These are phyloP conservation scores for Elsinoe fawcettii DNA, from an alignment of 2,329 filamentous ascomycete species.

Conservation along the genomic window DNA sequence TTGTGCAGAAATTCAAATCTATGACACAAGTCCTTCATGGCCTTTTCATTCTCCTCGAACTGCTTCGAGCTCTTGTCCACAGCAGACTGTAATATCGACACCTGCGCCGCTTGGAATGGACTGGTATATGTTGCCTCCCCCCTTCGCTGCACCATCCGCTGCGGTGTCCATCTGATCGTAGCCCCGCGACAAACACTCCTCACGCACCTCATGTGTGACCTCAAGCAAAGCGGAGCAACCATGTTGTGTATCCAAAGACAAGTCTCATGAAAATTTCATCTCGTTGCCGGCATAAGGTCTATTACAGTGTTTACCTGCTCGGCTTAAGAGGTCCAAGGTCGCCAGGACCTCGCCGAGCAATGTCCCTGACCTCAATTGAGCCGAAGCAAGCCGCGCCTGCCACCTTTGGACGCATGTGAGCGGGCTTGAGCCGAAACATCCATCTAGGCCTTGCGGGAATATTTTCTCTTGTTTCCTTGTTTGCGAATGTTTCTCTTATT, in stretches of 20 bases:
- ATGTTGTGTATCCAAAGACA: not conserved
- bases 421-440: slow-evolving; percentile 7
- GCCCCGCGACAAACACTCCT: slow-evolving; percentile 8
- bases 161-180: not conserved
- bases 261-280: not conserved
- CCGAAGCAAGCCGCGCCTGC: slow-evolving; percentile 8
- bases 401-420: not conserved
- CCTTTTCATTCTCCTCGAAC: slow-evolving; percentile 70
- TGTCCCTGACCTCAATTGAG: not conserved
- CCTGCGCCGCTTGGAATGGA: slow-evolving; percentile 70
- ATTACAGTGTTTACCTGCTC: slow-evolving; percentile 12
- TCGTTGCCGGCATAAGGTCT: not conserved
- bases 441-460: not conserved
- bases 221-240: slow-evolving; percentile 8
- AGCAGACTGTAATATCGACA: slow-evolving; percentile 68
- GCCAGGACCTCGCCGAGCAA: slow-evolving; percentile 4
- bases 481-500: not conserved
- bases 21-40: slow-evolving; percentile 67
- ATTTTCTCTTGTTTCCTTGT: not conserved
- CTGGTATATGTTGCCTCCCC: slow-evolving; percentile 63
- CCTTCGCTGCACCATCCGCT: slow-evolving; percentile 6
- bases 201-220: slow-evolving; percentile 11
- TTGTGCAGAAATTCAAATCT: slow-evolving; percentile 63
- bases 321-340: slow-evolving; percentile 11
- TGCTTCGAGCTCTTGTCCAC: slow-evolving; percentile 71